Percentiles rank a stretch among this genome's conserved stretches.
These are phyloP conservation scores for Theileria parva DNA, from an alignment of 169 alveolate species.

Conservation along the genomic window DNA sequence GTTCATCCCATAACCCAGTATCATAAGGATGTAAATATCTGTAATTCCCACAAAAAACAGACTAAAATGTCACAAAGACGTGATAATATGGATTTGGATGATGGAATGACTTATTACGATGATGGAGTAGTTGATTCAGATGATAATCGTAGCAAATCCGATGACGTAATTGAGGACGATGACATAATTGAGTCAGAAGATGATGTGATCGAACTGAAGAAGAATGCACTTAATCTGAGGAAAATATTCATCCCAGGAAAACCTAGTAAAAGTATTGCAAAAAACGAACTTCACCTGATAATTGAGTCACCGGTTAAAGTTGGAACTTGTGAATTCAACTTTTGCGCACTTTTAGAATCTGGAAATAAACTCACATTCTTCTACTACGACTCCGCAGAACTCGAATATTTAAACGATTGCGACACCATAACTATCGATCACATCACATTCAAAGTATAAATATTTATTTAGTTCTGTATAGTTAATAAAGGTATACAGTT, in stretches of 20 bases:
- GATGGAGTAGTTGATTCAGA: too few relatives aligned
- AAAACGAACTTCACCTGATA: background rate
- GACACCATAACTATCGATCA: constrained; percentile 12
- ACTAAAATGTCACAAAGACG: too few relatives aligned
- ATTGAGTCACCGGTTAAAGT: background rate
- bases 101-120: too few relatives aligned
- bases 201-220: background rate
- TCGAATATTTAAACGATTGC: background rate
- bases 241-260: background rate
- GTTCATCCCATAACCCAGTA: background rate
- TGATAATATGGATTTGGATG: too few relatives aligned
- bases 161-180: background rate
- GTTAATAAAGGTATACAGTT: too few relatives aligned
- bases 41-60: too few relatives aligned
- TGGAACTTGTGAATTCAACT: background rate
- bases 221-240: constrained; percentile 1
- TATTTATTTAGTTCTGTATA: too few relatives aligned
- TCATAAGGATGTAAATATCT: background rate
- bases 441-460: background rate
- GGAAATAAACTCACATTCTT: constrained; percentile 2
- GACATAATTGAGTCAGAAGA: background rate
- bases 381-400: constrained; percentile 8
- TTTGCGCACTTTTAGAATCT: background rate
- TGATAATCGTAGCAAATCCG: background rate
- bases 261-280: constrained; percentile 1